A percentile compares a stretch with the other conserved stretches of the same genome.
Evolutionary conservation across 257 asterid species (phyloP).

Genomic region (Solanum lycopersicoides): DNA sequence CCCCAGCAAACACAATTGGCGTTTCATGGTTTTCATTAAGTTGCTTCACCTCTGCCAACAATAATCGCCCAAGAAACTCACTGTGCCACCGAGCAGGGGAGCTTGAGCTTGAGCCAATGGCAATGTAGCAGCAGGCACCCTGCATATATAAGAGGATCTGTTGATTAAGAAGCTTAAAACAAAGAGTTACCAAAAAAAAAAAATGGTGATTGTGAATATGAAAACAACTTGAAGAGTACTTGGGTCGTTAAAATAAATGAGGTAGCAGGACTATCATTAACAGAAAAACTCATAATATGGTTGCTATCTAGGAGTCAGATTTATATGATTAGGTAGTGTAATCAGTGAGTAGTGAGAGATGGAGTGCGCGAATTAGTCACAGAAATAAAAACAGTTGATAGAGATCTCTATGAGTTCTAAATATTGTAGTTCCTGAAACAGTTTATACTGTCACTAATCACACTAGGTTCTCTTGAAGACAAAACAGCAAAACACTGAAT

Average conservation of each 20-base stretch:
- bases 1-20: background rate
- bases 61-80: background rate
- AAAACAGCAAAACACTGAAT: background rate
- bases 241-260: background rate
- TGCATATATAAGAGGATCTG: constrained; percentile 9
- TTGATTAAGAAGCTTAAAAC: background rate
- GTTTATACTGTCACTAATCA: background rate
- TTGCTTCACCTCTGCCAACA: background rate
- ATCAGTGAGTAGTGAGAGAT: background rate
- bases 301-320: background rate
- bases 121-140: constrained; percentile 9
- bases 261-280: background rate
- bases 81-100: constrained; percentile 20
- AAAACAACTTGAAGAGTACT: background rate
- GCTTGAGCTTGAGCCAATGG: constrained; percentile 1
- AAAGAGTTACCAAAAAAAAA: background rate
- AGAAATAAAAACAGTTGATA: background rate
- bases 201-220: background rate
- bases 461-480: background rate
- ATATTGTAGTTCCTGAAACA: background rate
- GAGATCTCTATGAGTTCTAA: background rate
- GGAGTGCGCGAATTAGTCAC: background rate
- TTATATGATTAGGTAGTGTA: background rate
- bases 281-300: background rate
- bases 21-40: background rate